Conservation (phyloP, 2,329 filamentous ascomycete species). For the Lasiodiplodia sp. region DNA sequence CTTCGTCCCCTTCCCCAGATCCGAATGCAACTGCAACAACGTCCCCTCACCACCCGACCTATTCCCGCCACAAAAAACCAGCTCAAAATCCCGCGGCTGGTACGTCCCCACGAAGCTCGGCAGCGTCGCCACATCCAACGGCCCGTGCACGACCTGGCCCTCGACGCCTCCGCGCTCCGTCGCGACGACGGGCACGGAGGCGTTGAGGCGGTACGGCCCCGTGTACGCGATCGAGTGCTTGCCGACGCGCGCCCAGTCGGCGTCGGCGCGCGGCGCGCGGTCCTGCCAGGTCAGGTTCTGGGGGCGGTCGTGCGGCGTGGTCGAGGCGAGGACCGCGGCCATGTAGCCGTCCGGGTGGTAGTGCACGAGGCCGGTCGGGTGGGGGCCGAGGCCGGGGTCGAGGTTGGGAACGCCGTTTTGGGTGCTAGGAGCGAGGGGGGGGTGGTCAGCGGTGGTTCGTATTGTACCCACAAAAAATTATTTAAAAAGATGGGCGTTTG, state of each 20-base stretch:
- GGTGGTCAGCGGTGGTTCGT: background rate
- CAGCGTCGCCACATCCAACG: background rate
- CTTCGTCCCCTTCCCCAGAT: background rate
- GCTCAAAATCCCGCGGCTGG: background rate
- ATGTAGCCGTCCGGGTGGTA: slow-evolving; percentile 40
- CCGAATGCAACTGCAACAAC: background rate
- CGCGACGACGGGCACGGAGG: slow-evolving; percentile 2
- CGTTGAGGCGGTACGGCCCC: slow-evolving; percentile 33
- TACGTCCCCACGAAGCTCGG: background rate
- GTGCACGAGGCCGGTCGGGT: slow-evolving; percentile 35
- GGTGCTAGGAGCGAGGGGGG: slow-evolving; percentile 74
- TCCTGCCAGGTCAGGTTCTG: slow-evolving; percentile 37
- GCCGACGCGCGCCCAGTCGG: slow-evolving; percentile 41
- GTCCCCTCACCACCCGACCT: background rate
- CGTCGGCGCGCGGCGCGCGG: slow-evolving; percentile 35
- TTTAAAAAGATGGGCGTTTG: background rate
- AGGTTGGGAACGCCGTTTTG: slow-evolving; percentile 98
- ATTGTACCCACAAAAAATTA: background rate
- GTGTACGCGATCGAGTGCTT: slow-evolving; percentile 41
- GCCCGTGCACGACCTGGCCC: slow-evolving; percentile 6
- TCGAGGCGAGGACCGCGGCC: slow-evolving; percentile 40
- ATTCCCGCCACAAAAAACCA: background rate
- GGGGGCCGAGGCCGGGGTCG: slow-evolving; percentile 69
- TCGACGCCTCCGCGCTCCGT: background rate
- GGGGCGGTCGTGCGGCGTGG: slow-evolving; percentile 36